These are phyloP conservation scores for Angomonas deanei DNA, from an alignment of 208 protist species.

Conservation along the genomic window DNA sequence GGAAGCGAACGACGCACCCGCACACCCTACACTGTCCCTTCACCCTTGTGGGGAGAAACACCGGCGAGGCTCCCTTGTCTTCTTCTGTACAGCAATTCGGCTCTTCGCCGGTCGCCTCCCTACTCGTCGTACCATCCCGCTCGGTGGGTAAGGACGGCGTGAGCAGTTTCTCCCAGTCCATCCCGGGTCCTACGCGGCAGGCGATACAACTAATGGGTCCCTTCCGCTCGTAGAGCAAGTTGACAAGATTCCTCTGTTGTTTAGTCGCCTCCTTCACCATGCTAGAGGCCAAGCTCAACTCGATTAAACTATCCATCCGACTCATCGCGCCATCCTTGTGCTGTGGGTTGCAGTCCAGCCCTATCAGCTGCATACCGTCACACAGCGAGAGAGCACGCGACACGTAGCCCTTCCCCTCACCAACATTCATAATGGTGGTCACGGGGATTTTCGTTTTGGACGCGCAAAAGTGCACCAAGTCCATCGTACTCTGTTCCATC, in stretches of 20 bases:
- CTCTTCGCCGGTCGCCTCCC: too few species aligned
- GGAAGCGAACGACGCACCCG: slow-evolving; percentile 31
- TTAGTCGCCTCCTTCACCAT: not conserved
- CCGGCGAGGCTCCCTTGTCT: too few species aligned
- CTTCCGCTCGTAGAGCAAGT: slow-evolving; percentile 68
- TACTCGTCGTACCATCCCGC: slow-evolving; percentile 5
- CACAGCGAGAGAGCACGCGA: slow-evolving; percentile 74
- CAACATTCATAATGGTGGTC: slow-evolving; percentile 81
- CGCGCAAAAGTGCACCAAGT: slow-evolving; percentile 51
- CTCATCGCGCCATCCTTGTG: slow-evolving; percentile 73
- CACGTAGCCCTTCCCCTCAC: slow-evolving; percentile 89
- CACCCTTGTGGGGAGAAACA: not conserved
- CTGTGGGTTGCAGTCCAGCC: slow-evolving; percentile 84
- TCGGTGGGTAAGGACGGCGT: slow-evolving; percentile 37
- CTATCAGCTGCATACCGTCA: slow-evolving; percentile 72
- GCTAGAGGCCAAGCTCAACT: slow-evolving; percentile 33
- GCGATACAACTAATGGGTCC: slow-evolving; percentile 65
- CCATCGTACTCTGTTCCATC: slow-evolving; percentile 57
- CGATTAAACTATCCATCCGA: slow-evolving; percentile 51
- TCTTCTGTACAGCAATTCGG: slow-evolving; percentile 3
- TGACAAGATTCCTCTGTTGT: slow-evolving; percentile 29
- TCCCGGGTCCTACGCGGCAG: slow-evolving; percentile 37
- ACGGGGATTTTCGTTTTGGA: slow-evolving; percentile 2
- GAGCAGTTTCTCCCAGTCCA: slow-evolving; percentile 53
- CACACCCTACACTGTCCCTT: slow-evolving; percentile 60